phyloP scores from a whole-genome alignment of 495 filamentous ascomycete species.

The Lichenothelia convexa region DNA sequence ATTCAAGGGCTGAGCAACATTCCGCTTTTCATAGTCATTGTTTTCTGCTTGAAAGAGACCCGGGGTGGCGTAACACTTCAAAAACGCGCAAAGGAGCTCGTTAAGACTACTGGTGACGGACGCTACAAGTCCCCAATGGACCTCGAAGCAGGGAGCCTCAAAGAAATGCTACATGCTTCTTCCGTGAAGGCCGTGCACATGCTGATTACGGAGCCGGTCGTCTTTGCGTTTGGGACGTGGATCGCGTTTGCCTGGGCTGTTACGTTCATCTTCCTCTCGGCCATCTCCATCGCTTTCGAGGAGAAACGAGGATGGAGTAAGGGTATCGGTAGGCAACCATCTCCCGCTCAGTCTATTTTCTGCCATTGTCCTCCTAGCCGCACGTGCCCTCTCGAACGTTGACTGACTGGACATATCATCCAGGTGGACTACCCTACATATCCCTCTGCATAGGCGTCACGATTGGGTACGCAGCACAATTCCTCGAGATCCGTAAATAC shows the following conservation, averaged over 20 bases:
- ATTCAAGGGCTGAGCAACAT: conserved; percentile 10
- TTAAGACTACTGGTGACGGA: conserved; percentile 16
- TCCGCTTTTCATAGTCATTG: conserved; percentile 10
- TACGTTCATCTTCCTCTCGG: conserved; percentile 8
- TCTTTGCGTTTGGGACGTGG: conserved; percentile 14
- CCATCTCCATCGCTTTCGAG: conserved; percentile 7
- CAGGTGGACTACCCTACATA: conserved; percentile 10
- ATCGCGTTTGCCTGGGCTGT: conserved; percentile 10
- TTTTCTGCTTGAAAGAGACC: conserved; percentile 21
- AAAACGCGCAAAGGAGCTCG: conserved; percentile 17
- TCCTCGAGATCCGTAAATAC: conserved; percentile 10
- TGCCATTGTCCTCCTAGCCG: not conserved
- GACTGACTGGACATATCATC: not conserved
- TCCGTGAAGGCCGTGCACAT: conserved; percentile 21
- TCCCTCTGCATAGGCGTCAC: conserved; percentile 10
- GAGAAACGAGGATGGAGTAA: conserved; percentile 10
- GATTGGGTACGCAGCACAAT: conserved; percentile 4
- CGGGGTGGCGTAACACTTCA: conserved; percentile 18
- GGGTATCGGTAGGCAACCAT: conserved; percentile 2
- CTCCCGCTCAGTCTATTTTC: not conserved
- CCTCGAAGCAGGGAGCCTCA: conserved; percentile 13
- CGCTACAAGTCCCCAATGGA: conserved; percentile 17
- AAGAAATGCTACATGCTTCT: conserved; percentile 12
- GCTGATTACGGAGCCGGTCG: conserved; percentile 18
- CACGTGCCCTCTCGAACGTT: not conserved